Evolutionary conservation across 345 rosid genomes (phyloP).

Genomic region (Aethionema arabicum): DNA sequence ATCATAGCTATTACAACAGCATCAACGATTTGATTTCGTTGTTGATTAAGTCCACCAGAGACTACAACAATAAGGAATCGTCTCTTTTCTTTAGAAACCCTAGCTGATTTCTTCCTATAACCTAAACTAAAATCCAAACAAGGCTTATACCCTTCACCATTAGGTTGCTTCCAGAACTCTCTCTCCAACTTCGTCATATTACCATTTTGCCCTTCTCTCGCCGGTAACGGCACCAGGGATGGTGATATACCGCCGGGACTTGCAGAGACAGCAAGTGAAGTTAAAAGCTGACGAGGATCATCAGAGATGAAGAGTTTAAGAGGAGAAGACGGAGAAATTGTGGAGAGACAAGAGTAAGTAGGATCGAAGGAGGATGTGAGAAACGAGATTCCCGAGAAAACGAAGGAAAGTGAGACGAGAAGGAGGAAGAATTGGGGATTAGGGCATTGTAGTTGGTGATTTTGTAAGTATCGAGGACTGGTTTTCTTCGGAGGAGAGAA

Average conservation of each 20-base stretch:
- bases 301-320: conserved; percentile 33
- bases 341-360: conserved; percentile 35
- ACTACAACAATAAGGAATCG: conserved; percentile 68
- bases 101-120: conserved; percentile 48
- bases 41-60: conserved; percentile 72
- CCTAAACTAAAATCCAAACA: conserved; percentile 59
- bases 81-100: conserved; percentile 56
- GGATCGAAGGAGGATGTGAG: conserved; percentile 35
- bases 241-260: conserved; percentile 1
- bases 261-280: conserved; percentile 43
- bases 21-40: conserved; percentile 68
- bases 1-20: conserved; percentile 75
- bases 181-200: conserved; percentile 54
- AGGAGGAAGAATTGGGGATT: conserved; percentile 43
- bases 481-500: conserved; percentile 47
- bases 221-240: conserved; percentile 49
- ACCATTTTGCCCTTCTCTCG: conserved; percentile 38
- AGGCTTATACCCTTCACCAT: conserved; percentile 59
- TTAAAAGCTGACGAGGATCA: conserved; percentile 35
- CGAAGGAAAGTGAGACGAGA: conserved; percentile 44
- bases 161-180: conserved; percentile 71
- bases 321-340: conserved; percentile 46
- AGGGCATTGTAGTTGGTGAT: conserved; percentile 36
- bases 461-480: conserved; percentile 43
- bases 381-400: conserved; percentile 48